phyloP scores from a whole-genome alignment of 2,329 filamentous ascomycete genomes.

The Sporothrix dimorphospora region DNA sequence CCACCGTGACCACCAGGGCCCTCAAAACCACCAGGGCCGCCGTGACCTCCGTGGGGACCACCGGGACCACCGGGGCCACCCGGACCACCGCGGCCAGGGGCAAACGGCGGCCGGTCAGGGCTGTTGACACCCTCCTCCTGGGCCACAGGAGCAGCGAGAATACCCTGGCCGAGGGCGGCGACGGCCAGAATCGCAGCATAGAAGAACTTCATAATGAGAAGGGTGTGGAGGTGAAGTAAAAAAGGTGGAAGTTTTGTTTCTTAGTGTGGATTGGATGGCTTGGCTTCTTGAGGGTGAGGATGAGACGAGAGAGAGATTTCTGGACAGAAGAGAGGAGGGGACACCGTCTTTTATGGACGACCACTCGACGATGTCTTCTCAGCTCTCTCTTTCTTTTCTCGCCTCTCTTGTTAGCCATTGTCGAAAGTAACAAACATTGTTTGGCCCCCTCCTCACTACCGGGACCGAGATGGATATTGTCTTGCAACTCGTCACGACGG shows the following conservation, averaged over 20 bases:
- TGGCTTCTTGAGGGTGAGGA: not conserved
- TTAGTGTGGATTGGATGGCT: not conserved
- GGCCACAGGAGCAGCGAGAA: not conserved
- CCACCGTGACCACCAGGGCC: not conserved
- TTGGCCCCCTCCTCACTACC: too few relatives aligned
- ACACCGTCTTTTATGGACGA: not conserved
- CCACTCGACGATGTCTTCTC: not conserved
- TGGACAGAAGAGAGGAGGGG: not conserved
- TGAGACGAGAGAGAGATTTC: not conserved
- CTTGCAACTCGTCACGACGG: not conserved
- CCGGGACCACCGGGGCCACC: not conserved
- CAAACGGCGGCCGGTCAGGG: not conserved
- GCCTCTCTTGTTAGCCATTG: not conserved
- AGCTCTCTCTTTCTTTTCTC: not conserved
- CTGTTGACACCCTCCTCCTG: not conserved
- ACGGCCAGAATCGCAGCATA: slow-evolving; percentile 15
- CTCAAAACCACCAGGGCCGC: not conserved
- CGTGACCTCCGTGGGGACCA: not conserved
- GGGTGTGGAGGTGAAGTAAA: not conserved
- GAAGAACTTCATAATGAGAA: not conserved
- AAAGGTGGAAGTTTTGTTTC: too few relatives aligned
- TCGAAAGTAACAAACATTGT: not conserved
- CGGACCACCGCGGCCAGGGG: not conserved
- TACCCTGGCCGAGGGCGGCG: slow-evolving; percentile 15
- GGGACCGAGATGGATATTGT: not conserved